phyloP scores from a whole-genome alignment of 129 eudicot genomes.

The Lactuca saligna region DNA sequence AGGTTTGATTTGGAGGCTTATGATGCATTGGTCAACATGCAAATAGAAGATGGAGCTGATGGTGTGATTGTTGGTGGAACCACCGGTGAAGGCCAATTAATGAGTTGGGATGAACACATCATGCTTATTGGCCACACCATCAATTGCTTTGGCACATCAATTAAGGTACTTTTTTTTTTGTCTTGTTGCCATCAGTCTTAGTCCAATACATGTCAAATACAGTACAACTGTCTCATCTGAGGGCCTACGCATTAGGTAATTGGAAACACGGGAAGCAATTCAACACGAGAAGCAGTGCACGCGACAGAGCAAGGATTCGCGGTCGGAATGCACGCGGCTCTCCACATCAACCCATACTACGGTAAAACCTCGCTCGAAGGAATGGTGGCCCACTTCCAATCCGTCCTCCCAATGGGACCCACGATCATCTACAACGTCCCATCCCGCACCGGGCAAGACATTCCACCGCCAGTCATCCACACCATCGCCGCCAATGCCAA shows the following conservation, averaged over 20 bases:
- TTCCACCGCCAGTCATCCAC: constrained; percentile 54
- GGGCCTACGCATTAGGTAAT: constrained; percentile 20
- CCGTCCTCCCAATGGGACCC: constrained; percentile 69
- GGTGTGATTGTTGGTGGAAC: constrained; percentile 70
- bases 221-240: background rate
- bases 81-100: constrained; percentile 68
- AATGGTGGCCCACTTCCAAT: constrained; percentile 53
- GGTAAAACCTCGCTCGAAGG: constrained; percentile 68
- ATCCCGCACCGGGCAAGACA: constrained; percentile 67
- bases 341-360: constrained; percentile 74
- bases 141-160: constrained; percentile 60
- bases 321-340: constrained; percentile 76
- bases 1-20: constrained; percentile 70
- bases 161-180: constrained; percentile 34
- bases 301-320: constrained; percentile 73
- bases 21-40: constrained; percentile 63
- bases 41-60: constrained; percentile 56
- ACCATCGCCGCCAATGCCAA: constrained; percentile 38
- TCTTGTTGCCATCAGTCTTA: background rate
- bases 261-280: constrained; percentile 73
- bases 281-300: constrained; percentile 69
- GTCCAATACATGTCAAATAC: background rate
- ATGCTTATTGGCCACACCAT: constrained; percentile 76
- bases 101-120: constrained; percentile 80
- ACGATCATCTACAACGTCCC: constrained; percentile 66